Conservation (phyloP, 139 green algal genomes). For the Mesostigma viride region DNA sequence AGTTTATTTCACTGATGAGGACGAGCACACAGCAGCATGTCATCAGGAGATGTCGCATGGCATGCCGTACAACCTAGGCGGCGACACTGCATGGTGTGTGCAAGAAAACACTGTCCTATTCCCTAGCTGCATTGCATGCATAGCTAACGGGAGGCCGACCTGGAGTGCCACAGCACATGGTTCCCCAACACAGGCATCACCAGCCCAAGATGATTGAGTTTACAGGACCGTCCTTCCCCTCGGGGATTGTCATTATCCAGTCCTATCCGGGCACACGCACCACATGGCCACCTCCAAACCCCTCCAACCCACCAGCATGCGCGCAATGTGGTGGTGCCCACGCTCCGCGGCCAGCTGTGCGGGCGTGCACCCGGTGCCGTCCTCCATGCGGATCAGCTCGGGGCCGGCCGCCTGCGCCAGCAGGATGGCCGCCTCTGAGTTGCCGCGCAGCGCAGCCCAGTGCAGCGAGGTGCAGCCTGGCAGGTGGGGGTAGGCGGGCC, state of each 20-base stretch:
- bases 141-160: background rate
- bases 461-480: conserved; percentile 88
- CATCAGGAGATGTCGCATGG: no score
- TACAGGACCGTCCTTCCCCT: background rate
- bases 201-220: background rate
- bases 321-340: conserved; percentile 70
- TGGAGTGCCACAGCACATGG: background rate
- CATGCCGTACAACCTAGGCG: no score
- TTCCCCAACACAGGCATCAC: background rate
- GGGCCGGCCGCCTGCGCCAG: conserved; percentile 61
- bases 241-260: no score
- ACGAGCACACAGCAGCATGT: no score
- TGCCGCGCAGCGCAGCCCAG: conserved; percentile 88
- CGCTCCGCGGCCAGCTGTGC: conserved; percentile 82
- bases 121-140: background rate
- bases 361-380: conserved; percentile 65
- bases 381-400: background rate
- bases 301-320: conserved; percentile 22
- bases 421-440: conserved; percentile 75
- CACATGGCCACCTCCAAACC: background rate
- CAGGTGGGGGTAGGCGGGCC: conserved; percentile 39
- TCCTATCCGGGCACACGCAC: no score
- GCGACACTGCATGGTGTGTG: no score
- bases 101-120: no score
- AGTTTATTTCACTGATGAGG: no score